phyloP scores from a whole-genome alignment of 305 asterid species.

The Solanum hybrid region DNA sequence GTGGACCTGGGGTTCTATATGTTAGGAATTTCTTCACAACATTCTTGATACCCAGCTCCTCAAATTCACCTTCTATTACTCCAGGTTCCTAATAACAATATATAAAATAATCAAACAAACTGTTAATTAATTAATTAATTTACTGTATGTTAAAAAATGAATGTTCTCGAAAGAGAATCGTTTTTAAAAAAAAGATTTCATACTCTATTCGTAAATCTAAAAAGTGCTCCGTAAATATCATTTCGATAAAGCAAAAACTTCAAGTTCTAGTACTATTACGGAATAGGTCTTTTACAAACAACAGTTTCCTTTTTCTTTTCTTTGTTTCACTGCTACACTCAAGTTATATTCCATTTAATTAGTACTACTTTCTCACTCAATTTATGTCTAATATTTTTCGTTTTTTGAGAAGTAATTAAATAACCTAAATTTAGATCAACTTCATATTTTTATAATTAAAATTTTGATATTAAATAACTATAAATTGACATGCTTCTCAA shows the following conservation, averaged over 20 bases:
- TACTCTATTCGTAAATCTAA: not conserved
- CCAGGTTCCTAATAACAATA: slow-evolving; percentile 4
- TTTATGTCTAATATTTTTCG: not conserved
- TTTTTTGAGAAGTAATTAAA: not conserved
- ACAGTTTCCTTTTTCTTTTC: not conserved
- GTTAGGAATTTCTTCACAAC: not conserved
- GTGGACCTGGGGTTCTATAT: not conserved
- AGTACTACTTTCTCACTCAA: not conserved
- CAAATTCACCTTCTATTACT: slow-evolving; percentile 13
- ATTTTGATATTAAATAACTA: no score
- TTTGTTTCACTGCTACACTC: not conserved
- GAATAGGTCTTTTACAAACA: not conserved
- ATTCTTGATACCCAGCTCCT: not conserved
- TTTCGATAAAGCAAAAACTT: not conserved
- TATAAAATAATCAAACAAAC: not conserved
- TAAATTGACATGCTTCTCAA: no score
- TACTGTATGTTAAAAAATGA: not conserved
- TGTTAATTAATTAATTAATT: not conserved
- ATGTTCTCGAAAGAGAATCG: not conserved
- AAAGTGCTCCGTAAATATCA: not conserved
- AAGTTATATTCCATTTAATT: not conserved
- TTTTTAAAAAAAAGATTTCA: not conserved
- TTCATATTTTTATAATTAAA: no score
- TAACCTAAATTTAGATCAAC: no score
- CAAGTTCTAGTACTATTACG: not conserved